phyloP scores from a whole-genome alignment of 2,329 filamentous ascomycete genomes.

The Sporothrix phasma region DNA sequence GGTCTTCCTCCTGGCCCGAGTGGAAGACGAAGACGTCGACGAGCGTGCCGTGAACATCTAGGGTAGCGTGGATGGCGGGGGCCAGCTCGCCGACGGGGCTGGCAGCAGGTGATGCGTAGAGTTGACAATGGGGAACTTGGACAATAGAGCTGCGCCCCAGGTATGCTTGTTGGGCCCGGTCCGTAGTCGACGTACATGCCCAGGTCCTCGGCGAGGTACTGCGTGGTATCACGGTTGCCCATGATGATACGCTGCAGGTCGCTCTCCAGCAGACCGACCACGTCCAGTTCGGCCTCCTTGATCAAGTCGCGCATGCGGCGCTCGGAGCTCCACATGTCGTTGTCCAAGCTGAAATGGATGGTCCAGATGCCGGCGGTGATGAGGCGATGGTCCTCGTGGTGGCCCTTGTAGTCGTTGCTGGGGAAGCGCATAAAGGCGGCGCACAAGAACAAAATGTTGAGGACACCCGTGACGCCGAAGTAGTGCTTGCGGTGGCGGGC shows the following conservation, averaged over 20 bases:
- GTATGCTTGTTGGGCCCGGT: conserved; percentile 98
- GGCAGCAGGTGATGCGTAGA: conserved; percentile 93
- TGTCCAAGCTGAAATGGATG: conserved; percentile 94
- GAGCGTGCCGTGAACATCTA: conserved; percentile 81
- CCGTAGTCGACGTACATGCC: conserved; percentile 99
- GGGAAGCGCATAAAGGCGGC: conserved; percentile 87
- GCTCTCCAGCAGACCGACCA: conserved; percentile 86
- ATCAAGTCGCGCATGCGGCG: conserved; percentile 85
- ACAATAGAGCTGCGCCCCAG: conserved; percentile 86
- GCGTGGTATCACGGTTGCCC: conserved; percentile 94
- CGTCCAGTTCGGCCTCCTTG: conserved; percentile 91
- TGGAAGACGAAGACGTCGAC: conserved; percentile 98
- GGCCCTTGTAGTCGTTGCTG: conserved; percentile 79
- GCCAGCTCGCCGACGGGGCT: conserved; percentile 91
- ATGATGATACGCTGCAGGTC: conserved; percentile 98
- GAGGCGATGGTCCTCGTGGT: conserved; percentile 78
- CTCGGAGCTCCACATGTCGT: conserved; percentile 98
- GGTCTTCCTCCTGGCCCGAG: conserved; percentile 94
- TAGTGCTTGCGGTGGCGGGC: conserved; percentile 43
- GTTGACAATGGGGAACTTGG: conserved; percentile 92
- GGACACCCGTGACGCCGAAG: conserved; percentile 49
- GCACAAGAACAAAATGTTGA: conserved; percentile 72
- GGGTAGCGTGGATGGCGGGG: conserved; percentile 90
- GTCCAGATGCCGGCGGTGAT: conserved; percentile 97
- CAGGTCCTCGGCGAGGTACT: conserved; percentile 88